Evolutionary conservation across 2,329 filamentous ascomycete genomes (phyloP).

Genomic region (Pseudogymnoascus verrucosus): DNA sequence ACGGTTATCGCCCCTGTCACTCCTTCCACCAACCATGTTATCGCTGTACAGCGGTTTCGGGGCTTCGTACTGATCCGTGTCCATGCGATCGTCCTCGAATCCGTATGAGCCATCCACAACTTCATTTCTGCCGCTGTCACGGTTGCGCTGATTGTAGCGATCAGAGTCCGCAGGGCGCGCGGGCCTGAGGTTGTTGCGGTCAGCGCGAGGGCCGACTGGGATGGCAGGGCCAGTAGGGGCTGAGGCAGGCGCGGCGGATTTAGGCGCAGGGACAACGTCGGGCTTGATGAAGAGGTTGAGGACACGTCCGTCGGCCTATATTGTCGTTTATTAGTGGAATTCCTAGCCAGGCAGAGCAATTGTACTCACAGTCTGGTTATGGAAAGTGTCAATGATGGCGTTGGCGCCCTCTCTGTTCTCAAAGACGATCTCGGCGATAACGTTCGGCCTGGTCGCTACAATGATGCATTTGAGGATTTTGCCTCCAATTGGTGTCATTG

Average conservation of each 20-base stretch:
- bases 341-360: not conserved
- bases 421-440: constrained; percentile 73
- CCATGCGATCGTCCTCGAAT: constrained; percentile 27
- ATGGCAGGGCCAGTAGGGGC: constrained; percentile 13
- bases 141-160: constrained; percentile 18
- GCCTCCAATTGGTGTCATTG: constrained; percentile 68
- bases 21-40: constrained; percentile 19
- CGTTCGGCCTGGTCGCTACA: constrained; percentile 58
- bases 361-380: constrained; percentile 62
- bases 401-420: constrained; percentile 65
- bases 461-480: constrained; percentile 60
- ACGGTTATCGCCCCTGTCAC: constrained; percentile 14
- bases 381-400: constrained; percentile 65
- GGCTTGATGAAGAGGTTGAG: constrained; percentile 66
- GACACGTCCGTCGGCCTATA: constrained; percentile 63
- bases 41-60: constrained; percentile 25
- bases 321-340: constrained; percentile 17
- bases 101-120: constrained; percentile 29
- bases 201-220: constrained; percentile 26
- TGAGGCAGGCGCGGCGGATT: constrained; percentile 7
- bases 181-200: constrained; percentile 14
- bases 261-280: constrained; percentile 24
- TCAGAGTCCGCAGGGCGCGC: constrained; percentile 18
- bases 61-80: constrained; percentile 23
- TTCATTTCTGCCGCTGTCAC: constrained; percentile 23